These are phyloP conservation scores for Davidsoniella neocaledoniae DNA, from an alignment of 2,329 filamentous ascomycete genomes.

Conservation along the genomic window DNA sequence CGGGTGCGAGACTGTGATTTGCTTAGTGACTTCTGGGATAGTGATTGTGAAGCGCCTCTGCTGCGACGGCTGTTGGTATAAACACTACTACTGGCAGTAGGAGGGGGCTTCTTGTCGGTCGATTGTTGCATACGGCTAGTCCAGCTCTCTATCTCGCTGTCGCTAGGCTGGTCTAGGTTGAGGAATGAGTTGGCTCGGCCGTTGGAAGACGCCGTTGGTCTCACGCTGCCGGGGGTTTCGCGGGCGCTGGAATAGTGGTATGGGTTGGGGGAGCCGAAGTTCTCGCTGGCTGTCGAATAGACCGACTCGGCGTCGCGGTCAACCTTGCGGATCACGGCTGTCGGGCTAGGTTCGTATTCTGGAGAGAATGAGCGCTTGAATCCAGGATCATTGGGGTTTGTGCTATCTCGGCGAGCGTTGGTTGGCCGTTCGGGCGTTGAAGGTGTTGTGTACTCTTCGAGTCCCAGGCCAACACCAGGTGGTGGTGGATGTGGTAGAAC, in stretches of 20 bases:
- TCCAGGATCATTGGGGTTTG: constrained; percentile 9
- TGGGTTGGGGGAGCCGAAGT: not conserved
- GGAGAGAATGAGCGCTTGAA: constrained; percentile 51
- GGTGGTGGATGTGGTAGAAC: no score
- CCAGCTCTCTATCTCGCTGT: constrained; percentile 25
- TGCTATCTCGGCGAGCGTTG: constrained; percentile 6
- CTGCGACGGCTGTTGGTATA: not conserved
- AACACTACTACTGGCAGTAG: not conserved
- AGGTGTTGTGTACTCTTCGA: constrained; percentile 9
- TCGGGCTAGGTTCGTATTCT: constrained; percentile 56
- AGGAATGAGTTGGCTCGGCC: constrained; percentile 32
- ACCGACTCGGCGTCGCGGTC: constrained; percentile 26
- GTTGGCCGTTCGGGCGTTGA: constrained; percentile 9
- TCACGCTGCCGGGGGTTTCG: constrained; percentile 23
- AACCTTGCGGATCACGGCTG: constrained; percentile 53
- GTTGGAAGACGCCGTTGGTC: constrained; percentile 18
- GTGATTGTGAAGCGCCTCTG: constrained; percentile 1
- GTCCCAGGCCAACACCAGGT: not conserved
- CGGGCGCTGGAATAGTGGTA: constrained; percentile 11
- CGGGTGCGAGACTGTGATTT: not conserved
- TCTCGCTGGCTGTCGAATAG: constrained; percentile 14
- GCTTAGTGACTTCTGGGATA: not conserved
- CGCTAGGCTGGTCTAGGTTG: constrained; percentile 31
- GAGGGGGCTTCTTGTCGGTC: not conserved
- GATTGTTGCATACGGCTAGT: not conserved